Percentiles rank a stretch among this genome's conserved stretches.
Conservation (phyloP, 495 filamentous ascomycete species). For the Tuber aestivum region DNA sequence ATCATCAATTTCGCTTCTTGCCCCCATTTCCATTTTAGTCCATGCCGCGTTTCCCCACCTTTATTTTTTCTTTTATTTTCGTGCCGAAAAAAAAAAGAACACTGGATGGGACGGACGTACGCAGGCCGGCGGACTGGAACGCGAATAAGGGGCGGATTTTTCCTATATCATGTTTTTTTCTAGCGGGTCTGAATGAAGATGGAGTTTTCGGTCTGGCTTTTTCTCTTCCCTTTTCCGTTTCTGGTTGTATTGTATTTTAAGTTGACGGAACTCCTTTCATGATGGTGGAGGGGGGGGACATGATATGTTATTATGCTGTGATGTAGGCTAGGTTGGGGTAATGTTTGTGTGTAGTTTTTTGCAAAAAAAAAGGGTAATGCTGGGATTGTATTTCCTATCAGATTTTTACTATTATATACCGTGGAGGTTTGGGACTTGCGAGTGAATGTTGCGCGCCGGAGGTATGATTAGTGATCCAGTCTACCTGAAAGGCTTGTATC, state of each 20-base stretch:
- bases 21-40: not conserved
- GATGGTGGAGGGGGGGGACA: not conserved
- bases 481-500: too few species aligned
- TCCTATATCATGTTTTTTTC: not conserved
- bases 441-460: not conserved
- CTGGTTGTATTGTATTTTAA: not conserved
- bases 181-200: not conserved
- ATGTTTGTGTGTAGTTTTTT: not conserved
- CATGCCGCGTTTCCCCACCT: not conserved
- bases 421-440: not conserved
- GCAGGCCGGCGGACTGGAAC: not conserved
- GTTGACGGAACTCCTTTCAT: not conserved
- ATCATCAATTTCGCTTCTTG: not conserved
- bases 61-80: not conserved
- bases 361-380: not conserved
- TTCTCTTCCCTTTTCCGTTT: not conserved
- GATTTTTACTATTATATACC: not conserved
- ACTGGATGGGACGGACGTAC: not conserved
- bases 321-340: not conserved
- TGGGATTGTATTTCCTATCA: not conserved
- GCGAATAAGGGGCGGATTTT: not conserved
- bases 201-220: conserved; percentile 4
- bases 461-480: not conserved
- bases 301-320: not conserved
- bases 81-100: not conserved